Evolutionary conservation across 257 asterid genomes (phyloP), one percentile per base, ranked within the genome.

Genomic region (Misopates orontium): DNA sequence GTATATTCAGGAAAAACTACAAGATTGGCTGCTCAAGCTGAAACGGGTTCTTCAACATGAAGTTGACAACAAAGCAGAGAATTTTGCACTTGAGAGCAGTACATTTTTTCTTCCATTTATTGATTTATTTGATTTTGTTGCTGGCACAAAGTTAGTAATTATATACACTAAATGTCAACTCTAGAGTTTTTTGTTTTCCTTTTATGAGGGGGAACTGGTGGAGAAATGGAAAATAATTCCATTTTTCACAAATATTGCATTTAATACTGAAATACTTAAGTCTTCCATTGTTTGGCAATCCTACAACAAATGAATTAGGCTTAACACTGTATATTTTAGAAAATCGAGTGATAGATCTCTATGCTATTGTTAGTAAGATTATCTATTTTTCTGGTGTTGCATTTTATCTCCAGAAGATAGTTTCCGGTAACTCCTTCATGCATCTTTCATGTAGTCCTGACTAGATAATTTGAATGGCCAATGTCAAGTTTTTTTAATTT

Each of bases 1-100:
- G 32, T 69, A 64, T 48, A 52, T 76, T 66, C 84, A 94, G 99
- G 99, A 94, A 72, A 94, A 87, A 75, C 73, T 94, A 67, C 95
- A 90, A 57, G 95, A 90, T 25, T 90, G 87, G 94, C 79, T 94
- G 74, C 69, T 80, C 69, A 85, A 62, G 80, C 74, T 75, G 73
- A 85, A 83, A 79, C 80, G 77, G 60, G 39, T 66, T 62, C 91
- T 94, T 75, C 88, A 83, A 78, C 95, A 86, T 13, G 91, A 81
- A 75, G 66, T 75, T 70, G 86, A 77, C n/a, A 78, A 79, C 14
- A 65, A 20, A 40, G 41, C 58, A 58, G 81, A 81, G 73, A 80
- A 82, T 56, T 79, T 90, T 53, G 89, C 79, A 63, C 72, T 90
- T 71, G 68, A 72, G 82, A 77, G 73, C 74, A 62, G 98, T 89